phyloP scores from a whole-genome alignment of 208 protist genomes.

The Crithidia sp. region DNA sequence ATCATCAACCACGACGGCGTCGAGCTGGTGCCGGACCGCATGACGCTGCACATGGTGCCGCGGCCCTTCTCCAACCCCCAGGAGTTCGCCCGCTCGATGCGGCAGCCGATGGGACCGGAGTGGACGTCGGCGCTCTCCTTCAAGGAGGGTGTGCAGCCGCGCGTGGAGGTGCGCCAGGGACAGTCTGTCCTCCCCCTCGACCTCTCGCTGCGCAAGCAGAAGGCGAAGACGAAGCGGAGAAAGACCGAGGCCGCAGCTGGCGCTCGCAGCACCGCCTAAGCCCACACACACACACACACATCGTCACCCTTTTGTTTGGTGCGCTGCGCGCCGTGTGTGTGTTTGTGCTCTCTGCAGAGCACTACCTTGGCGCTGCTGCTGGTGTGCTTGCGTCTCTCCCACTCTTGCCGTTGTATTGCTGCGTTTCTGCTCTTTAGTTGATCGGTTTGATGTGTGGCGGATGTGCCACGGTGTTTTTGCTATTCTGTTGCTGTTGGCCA shows the following conservation, averaged over 20 bases:
- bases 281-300: not conserved
- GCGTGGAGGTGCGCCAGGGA: conserved; percentile 84
- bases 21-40: conserved; percentile 89
- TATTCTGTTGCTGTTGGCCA: no score
- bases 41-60: conserved; percentile 92
- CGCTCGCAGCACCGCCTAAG: not conserved
- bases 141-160: conserved; percentile 84
- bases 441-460: no score
- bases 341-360: not conserved
- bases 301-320: no score
- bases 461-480: no score
- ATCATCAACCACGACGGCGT: conserved; percentile 95
- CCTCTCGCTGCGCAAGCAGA: conserved; percentile 63
- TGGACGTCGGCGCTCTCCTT: conserved; percentile 87
- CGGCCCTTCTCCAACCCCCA: conserved; percentile 89
- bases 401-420: no score
- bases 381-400: no score
- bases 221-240: conserved; percentile 77
- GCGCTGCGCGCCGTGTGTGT: not conserved
- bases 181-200: conserved; percentile 81
- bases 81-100: conserved; percentile 92
- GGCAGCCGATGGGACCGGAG: conserved; percentile 87
- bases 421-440: no score
- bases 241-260: conserved; percentile 39
- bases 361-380: no score